Evolutionary conservation across 495 filamentous ascomycete genomes (phyloP).

Genomic region (Saxophila tyrrhenica): DNA sequence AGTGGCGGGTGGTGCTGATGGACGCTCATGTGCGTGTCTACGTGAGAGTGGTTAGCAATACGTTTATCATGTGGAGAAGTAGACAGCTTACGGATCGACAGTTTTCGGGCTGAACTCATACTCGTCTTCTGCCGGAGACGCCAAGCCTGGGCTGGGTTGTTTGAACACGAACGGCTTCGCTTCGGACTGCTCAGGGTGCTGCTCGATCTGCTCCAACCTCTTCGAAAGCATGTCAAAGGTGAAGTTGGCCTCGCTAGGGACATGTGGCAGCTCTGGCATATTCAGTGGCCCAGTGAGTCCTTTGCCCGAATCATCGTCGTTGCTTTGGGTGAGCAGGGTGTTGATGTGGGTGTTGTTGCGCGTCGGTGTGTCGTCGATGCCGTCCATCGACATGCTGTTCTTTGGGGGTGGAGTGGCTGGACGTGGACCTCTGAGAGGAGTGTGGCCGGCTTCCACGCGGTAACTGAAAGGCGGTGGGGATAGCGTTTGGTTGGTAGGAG

Average conservation of each 20-base stretch:
- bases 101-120: background rate
- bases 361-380: slow-evolving; percentile 19
- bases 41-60: too few species aligned
- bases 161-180: slow-evolving; percentile 7
- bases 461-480: slow-evolving; percentile 16
- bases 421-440: slow-evolving; percentile 12
- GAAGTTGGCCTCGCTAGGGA: slow-evolving; percentile 15
- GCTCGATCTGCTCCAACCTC: slow-evolving; percentile 11
- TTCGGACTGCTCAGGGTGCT: slow-evolving; percentile 5
- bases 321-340: slow-evolving; percentile 2
- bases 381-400: slow-evolving; percentile 2
- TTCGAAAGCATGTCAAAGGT: slow-evolving; percentile 15
- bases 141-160: slow-evolving; percentile 10
- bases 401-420: slow-evolving; percentile 6
- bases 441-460: slow-evolving; percentile 17
- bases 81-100: background rate
- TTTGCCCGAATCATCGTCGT: slow-evolving; percentile 38
- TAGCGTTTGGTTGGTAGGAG: background rate
- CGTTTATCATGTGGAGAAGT: too few species aligned
- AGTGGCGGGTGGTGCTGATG: background rate
- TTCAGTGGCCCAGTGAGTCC: slow-evolving; percentile 17
- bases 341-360: slow-evolving; percentile 20
- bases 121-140: slow-evolving; percentile 1
- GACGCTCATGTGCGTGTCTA: background rate
- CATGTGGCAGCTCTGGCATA: slow-evolving; percentile 16